Base-by-base conservation (phyloP, 768 basidiomycete genomes). In the Termitomyces sp. region DNA sequence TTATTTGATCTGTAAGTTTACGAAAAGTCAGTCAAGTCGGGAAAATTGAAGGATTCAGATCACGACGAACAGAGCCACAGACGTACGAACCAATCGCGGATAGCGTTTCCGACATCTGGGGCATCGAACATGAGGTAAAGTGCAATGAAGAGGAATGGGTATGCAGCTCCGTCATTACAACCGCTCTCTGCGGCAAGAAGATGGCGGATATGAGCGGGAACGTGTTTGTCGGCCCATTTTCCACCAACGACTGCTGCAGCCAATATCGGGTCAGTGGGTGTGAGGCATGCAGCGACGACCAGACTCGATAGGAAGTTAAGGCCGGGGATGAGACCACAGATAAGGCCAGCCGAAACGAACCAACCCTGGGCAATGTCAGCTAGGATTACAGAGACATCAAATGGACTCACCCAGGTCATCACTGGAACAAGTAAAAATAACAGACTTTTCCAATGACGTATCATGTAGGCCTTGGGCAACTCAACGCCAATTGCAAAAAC, bases 401-500 rank as follows among this genome's bases (percentile, higher is more conserved):
- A 32, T 48, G 32, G 10, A 80, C 88, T 30, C 61, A 91, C 90
- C 86, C 87, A 92, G 62, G 88, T 81, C 90, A 92, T 92, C 30
- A 90, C 82, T 8, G 90, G 90, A 24, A 81, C 81, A 22, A 98
- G 78, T 2, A 99, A 76, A 71, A 92, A 93, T 53, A 89, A 80
- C 4, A 99, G 67, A 63, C 92, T 93, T 66, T 81, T 87, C 94
- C 94, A 97, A 67, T 98, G 97, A n/a, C 84, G 81, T 22, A 79
- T 76, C 82, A 98, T 90, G 73, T 98, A 99, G 4, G 91, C 91
- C 74, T 94, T 94, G 24, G 97, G 97, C 68, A 98, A 77, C 69
- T 99, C 97, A 24, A 98, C 97, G 16, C 97, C 97, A 54, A 99
- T 92, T 8, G 96, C 96, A 69, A 99, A 99, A 0, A 99, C 96